Base-by-base conservation (phyloP, 2,329 filamentous ascomycete genomes). In the Clarireedia paspali region DNA sequence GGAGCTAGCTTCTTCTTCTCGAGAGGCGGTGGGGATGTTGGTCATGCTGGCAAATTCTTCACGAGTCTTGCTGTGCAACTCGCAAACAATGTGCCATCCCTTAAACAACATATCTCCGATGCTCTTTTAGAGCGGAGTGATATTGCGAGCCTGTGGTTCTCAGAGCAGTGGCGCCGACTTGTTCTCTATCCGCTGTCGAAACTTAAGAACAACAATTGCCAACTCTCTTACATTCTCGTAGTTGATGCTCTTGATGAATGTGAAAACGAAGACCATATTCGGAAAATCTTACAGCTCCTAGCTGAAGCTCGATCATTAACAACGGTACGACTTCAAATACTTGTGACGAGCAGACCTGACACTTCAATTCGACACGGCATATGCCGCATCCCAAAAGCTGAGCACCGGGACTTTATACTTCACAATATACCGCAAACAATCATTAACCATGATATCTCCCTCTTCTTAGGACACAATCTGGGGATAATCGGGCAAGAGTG, bases 1-100 rank as follows among this genome's bases (percentile, higher is more conserved):
- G 66, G 58, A 26, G 66, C 65, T 9, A 70, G 68, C 53, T 71
- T 72, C 55, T 63, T 68, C 64, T 47, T 65, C 50, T 47, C 64
- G 56, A 50, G 57, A 44, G 60, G 59, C 24, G 56, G 53, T 24
- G 61, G 57, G 26, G 63, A 66, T 44, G 57, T 64, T 40, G 63
- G 67, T 4, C 62, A 68, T 57, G 66, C 66, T 15, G 60, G 51
- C 42, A 64, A 59, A 46, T 64, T 73, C 27, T 63, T 73, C 24
- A 56, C 68, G 26, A 73, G 66, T 6, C 55, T 73, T 44, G 61
- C 64, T 17, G 49, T 23, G n/a, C 60, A 68, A 38, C 60, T 70
- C 2, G 56, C 57, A 30, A 40, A 48, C n/a, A 57, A 55, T 44
- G 2, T 71, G 14, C 70, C 72, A 15, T 44, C 55, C 2, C 40